Evolutionary conservation across 2,329 filamentous ascomycete species (phyloP), one percentile per base, ranked within the genome.

Genomic region (Sporothrix protearum): DNA sequence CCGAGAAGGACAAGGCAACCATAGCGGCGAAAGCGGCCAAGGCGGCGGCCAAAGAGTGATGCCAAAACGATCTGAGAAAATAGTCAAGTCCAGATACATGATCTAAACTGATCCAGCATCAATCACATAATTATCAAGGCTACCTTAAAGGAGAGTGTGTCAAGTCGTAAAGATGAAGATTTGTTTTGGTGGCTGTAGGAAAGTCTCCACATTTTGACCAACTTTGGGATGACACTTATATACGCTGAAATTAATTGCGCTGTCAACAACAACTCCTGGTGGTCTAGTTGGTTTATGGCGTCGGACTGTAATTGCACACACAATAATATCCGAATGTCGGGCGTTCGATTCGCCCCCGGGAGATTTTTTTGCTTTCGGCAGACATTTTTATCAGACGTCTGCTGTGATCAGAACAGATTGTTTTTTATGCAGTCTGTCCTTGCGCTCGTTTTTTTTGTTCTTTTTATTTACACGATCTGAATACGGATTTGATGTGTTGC

Each of bases 261-360:
- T 25, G 19, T 9, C 47, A 45, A 45, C 22, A 57, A 59, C 22
- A 30, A 73, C 71, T 73, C 71, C 71, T 66, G 69, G 71, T 73
- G 71, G 71, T 73, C 71, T 73, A 73, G 71, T 71, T 73, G 71
- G 71, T 73, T 73, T 73, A 73, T 73, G 71, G 71, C 69, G 71
- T 73, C 71, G 69, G 63, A 73, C 71, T 73, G 71, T 73, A 71
- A 73, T 71, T 73, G 71, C 49, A 55, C 63, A 30, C 69, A 71
- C 42, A 64, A 69, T 39, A 55, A 69, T 59, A 73, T 73, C 63
- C 69, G 71, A 73, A 68, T 71, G 71, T 73, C 71, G 71, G 71
- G 71, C 71, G 71, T 73, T 73, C 71, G 71, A 73, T 71, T 73
- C 71, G 71, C 71, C 71, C 71, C 71, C 69, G 69, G 71, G 71